A percentile compares a stretch with the other conserved stretches of the same genome.
Evolutionary conservation across 2,329 filamentous ascomycete species (phyloP).

Genomic region (Talaromyces sp.): DNA sequence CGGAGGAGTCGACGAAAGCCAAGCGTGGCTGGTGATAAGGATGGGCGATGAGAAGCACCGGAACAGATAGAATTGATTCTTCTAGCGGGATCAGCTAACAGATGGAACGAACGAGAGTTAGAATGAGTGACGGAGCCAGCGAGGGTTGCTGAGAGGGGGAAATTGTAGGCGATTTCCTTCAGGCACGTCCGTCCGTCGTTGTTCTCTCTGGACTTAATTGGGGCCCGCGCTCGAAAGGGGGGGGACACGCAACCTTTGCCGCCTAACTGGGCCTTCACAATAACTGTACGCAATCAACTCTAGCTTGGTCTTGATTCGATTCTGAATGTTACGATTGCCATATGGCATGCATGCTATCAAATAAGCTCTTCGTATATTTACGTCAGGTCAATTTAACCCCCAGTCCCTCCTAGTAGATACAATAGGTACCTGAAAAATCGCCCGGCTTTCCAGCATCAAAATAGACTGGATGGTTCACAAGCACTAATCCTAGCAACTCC

Average conservation of each 20-base stretch:
- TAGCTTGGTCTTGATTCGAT: neutral
- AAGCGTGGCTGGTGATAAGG: slow-evolving; percentile 16
- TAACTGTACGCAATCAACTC: neutral
- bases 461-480: neutral
- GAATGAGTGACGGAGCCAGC: neutral
- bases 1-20: slow-evolving; percentile 7
- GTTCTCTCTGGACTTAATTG: slow-evolving; percentile 1
- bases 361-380: neutral
- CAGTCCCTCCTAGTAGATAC: neutral
- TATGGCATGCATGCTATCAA: slow-evolving; percentile 2
- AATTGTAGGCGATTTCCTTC: slow-evolving; percentile 6
- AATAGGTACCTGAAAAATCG: neutral
- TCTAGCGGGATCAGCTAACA: neutral
- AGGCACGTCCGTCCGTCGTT: slow-evolving; percentile 2
- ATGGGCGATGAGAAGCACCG: slow-evolving; percentile 13
- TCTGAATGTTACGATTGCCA: neutral
- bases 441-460: neutral
- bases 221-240: slow-evolving; percentile 24
- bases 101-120: neutral
- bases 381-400: neutral
- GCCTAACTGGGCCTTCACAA: neutral
- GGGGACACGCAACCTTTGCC: slow-evolving; percentile 15
- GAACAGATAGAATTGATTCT: slow-evolving; percentile 1
- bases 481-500: neutral
- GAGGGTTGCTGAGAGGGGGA: neutral